Base-by-base conservation (phyloP, 1,284 basidiomycete genomes). In the Phlebopus sp. region DNA sequence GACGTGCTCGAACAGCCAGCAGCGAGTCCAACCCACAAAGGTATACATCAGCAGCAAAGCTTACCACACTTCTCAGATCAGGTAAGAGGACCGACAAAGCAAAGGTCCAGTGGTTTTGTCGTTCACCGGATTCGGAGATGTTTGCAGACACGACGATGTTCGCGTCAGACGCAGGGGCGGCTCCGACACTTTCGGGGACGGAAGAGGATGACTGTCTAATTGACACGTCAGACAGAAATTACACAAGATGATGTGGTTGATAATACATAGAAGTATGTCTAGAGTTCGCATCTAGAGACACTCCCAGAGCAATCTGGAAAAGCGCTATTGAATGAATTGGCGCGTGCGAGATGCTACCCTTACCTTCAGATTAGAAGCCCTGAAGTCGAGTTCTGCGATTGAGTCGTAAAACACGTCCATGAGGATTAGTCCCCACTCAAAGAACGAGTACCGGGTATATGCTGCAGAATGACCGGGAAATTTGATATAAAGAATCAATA, bases 401-500 rank as follows among this genome's bases (percentile, higher is more conserved):
- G 89, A 82, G 63, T 95, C 92, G 56, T 85, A 95, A 13, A 81
- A 56, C 21, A 95, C 74, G 54, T 96, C 92, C 51, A 87, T 77
- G 44, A 88, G 60, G 38, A 95, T 91, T 42, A 95, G 78, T 2
- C 74, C 74, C 92, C 92, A 96, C 67, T 96, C 92, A 55, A 91
- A 89, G 64, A 94, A 84, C 42, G 86, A 81, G 59, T 94, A 96
- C 42, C 72, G 72, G 0, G 89, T 92, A 67, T 94, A 95, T 9
- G 92, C 91, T 91, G 57, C 14, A 23, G 43, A 37, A 34, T 25
- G 32, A 5, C 53, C 45, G 51, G 49, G 34, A 37, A 19, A 19
- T 27, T 1, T 4, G 9, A 27, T 34, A 29, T 29, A 11, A 35
- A 32, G 44, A 17, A 42, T 18, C 35, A 41, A 6, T n/a, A 9